These are phyloP conservation scores for Flueggea neowawraea DNA, from an alignment of 441 rosid genomes.

Conservation along the genomic window DNA sequence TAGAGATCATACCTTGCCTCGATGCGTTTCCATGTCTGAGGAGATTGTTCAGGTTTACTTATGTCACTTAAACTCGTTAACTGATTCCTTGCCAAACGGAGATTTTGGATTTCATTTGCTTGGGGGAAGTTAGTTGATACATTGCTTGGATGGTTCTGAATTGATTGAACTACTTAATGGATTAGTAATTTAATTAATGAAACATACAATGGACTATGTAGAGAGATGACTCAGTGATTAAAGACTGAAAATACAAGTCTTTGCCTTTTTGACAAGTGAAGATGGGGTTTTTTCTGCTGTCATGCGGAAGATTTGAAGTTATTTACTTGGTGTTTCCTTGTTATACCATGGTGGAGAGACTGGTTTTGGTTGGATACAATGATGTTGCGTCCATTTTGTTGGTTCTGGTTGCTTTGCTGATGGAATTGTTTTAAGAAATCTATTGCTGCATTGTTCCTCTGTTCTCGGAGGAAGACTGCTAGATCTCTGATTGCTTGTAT, in stretches of 20 bases:
- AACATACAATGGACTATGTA: too few species aligned
- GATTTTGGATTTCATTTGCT: background rate
- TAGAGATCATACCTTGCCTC: conserved; percentile 78
- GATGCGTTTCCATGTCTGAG: conserved; percentile 75
- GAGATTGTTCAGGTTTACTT: conserved; percentile 90
- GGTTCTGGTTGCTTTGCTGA: too few species aligned
- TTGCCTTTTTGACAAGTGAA: background rate
- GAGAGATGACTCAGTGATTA: too few species aligned
- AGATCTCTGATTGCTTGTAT: too few species aligned
- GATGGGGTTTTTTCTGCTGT: background rate
- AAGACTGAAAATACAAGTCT: too few species aligned
- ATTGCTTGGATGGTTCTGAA: background rate
- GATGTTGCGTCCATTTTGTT: background rate
- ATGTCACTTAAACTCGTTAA: background rate
- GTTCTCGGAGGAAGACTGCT: too few species aligned
- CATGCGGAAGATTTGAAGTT: background rate
- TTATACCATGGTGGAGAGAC: background rate
- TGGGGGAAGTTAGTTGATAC: background rate
- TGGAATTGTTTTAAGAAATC: too few species aligned
- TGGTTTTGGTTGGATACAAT: background rate
- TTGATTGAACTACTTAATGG: too few species aligned
- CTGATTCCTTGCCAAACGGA: too few species aligned
- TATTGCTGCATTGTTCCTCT: too few species aligned
- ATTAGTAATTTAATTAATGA: too few species aligned
- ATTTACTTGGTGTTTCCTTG: background rate